A percentile compares a stretch with the other conserved stretches of the same genome.
Evolutionary conservation across 2,329 filamentous ascomycete species (phyloP).

Genomic region (Fusarium bactridioides): DNA sequence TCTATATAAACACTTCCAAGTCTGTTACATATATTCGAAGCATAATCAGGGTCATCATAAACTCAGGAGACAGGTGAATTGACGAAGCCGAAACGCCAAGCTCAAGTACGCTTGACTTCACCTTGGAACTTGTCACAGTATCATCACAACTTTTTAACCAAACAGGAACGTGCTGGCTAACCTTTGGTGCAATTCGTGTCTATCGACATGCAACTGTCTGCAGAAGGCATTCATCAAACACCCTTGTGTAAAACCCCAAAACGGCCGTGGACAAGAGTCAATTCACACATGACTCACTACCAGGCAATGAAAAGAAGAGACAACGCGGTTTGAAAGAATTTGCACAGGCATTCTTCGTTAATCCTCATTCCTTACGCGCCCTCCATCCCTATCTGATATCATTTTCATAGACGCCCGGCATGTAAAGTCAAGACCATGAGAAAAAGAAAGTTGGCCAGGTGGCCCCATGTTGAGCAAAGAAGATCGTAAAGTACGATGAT

Average conservation of each 20-base stretch:
- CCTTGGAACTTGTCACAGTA: not conserved
- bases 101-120: not conserved
- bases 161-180: not conserved
- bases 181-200: slow-evolving; percentile 31
- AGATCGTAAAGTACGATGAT: slow-evolving; percentile 46
- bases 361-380: slow-evolving; percentile 33
- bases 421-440: slow-evolving; percentile 32
- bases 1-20: not conserved
- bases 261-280: slow-evolving; percentile 9
- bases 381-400: slow-evolving; percentile 32
- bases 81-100: not conserved
- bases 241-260: slow-evolving; percentile 34
- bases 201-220: slow-evolving; percentile 31
- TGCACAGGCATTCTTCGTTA: slow-evolving; percentile 19
- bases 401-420: slow-evolving; percentile 40
- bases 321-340: slow-evolving; percentile 25
- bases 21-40: not conserved
- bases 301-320: slow-evolving; percentile 38
- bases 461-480: slow-evolving; percentile 40
- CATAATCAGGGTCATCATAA: not conserved
- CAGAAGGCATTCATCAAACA: slow-evolving; percentile 27
- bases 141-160: not conserved
- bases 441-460: slow-evolving; percentile 33
- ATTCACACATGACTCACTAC: not conserved
- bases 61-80: not conserved